phyloP scores from a whole-genome alignment of 352 stramenopile species.

The Globisporangium splendens region DNA sequence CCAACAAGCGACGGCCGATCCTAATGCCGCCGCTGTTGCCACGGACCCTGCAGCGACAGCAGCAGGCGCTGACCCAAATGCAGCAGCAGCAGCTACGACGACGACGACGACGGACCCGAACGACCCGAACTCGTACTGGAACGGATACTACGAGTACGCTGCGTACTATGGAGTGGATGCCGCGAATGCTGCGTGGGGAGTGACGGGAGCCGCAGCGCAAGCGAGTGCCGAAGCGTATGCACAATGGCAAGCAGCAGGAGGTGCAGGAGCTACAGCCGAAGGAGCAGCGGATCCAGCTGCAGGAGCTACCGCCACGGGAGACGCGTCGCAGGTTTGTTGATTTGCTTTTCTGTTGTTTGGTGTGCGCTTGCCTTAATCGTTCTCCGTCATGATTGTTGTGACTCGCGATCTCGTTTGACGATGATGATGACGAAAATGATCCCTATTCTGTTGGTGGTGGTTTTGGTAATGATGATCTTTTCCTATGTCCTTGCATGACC shows the following conservation, averaged over 20 bases:
- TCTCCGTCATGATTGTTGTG: conserved; percentile 16
- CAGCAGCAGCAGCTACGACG: conserved; percentile 11
- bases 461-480: conserved; percentile 29
- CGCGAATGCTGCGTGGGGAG: conserved; percentile 80
- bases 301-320: conserved; percentile 12
- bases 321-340: conserved; percentile 66
- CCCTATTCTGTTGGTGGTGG: conserved; percentile 19
- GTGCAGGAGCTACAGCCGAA: conserved; percentile 16
- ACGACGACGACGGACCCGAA: conserved; percentile 64
- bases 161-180: conserved; percentile 86
- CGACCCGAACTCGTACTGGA: conserved; percentile 88
- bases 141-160: conserved; percentile 87
- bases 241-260: conserved; percentile 60
- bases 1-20: conserved; percentile 27
- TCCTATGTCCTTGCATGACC: conserved; percentile 13
- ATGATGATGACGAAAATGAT: conserved; percentile 28
- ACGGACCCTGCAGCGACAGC: conserved; percentile 9
- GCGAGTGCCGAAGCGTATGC: conserved; percentile 69
- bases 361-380: conserved; percentile 12
- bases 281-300: conserved; percentile 10
- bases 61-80: conserved; percentile 3
- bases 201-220: conserved; percentile 68
- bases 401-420: conserved; percentile 8
- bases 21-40: conserved; percentile 6
- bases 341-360: conserved; percentile 26